These are phyloP conservation scores for Teratosphaeria epicoccoides DNA, from an alignment of 2,329 filamentous ascomycete genomes.

Conservation along the genomic window DNA sequence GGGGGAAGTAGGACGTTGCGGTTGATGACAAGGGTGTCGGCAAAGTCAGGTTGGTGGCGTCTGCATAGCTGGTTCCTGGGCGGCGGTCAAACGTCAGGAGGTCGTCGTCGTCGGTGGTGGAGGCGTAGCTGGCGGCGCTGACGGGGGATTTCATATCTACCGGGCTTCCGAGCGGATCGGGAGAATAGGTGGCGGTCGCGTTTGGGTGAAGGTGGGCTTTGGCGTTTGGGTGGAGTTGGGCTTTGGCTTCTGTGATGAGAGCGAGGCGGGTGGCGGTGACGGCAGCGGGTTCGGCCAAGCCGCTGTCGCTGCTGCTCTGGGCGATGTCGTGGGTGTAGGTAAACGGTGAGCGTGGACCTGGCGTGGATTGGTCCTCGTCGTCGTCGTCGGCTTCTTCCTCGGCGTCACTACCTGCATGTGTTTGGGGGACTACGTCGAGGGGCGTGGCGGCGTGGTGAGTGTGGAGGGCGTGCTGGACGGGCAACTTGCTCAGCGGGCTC, in stretches of 20 bases:
- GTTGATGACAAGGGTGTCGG: constrained; percentile 13
- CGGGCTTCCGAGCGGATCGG: constrained; percentile 17
- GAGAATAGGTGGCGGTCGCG: constrained; percentile 5
- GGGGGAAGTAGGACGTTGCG: constrained; percentile 22
- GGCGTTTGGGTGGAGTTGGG: constrained; percentile 8
- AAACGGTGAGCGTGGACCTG: constrained; percentile 19
- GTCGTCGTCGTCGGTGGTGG: constrained; percentile 79
- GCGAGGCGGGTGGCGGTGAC: constrained; percentile 18
- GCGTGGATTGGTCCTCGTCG: neutral
- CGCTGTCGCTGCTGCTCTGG: constrained; percentile 16
- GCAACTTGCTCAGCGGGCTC: constrained; percentile 18
- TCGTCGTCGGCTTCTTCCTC: neutral
- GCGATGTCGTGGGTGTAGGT: constrained; percentile 29
- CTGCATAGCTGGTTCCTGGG: constrained; percentile 12
- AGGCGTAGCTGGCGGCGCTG: constrained; percentile 49
- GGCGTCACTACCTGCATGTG: neutral
- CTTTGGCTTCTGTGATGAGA: constrained; percentile 18
- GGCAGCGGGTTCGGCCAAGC: constrained; percentile 25
- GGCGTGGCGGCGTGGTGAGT: neutral
- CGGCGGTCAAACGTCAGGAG: constrained; percentile 49
- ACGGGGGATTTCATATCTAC: constrained; percentile 31
- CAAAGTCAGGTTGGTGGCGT: constrained; percentile 4
- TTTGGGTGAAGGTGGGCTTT: constrained; percentile 5
- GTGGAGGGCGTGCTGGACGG: constrained; percentile 8
- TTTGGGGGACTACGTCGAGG: neutral